These are phyloP conservation scores for Trypanosoma conorhini DNA, from an alignment of 208 protist species.

Conservation along the genomic window DNA sequence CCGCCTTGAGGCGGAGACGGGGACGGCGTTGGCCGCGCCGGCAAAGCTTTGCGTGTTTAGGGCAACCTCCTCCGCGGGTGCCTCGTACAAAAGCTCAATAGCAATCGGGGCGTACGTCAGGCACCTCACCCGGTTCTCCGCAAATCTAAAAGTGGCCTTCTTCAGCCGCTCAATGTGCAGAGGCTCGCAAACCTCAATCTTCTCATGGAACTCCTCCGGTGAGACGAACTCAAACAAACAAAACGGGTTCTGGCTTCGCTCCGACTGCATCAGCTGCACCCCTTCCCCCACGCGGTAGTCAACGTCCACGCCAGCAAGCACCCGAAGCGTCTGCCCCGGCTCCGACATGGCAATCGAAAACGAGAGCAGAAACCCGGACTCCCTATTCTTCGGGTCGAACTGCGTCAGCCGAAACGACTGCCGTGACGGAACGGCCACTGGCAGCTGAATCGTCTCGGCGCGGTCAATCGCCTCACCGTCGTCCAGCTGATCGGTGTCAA, in stretches of 20 bases:
- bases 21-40: too few species aligned
- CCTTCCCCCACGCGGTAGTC: constrained; percentile 34
- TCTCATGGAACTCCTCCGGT: constrained; percentile 11
- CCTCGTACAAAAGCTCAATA: constrained; percentile 29
- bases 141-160: background rate
- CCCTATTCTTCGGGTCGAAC: constrained; percentile 1
- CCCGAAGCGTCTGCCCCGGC: constrained; percentile 24
- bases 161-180: constrained; percentile 14
- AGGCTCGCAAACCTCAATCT: constrained; percentile 8
- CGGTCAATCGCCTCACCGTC: constrained; percentile 42
- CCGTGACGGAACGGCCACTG: constrained; percentile 31
- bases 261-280: constrained; percentile 27
- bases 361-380: constrained; percentile 13
- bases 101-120: constrained; percentile 33
- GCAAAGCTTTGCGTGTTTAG: background rate
- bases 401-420: constrained; percentile 35
- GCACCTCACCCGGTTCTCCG: background rate
- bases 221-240: constrained; percentile 23
- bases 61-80: background rate
- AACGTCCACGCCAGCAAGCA: constrained; percentile 41
- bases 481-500: constrained; percentile 46
- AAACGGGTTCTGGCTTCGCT: constrained; percentile 32
- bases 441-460: constrained; percentile 48
- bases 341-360: constrained; percentile 6
- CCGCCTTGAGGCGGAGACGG: background rate